A percentile compares a stretch with the other conserved stretches of the same genome.
These are phyloP conservation scores for Cystofilobasidium capitatum DNA, from an alignment of 768 basidiomycete genomes.

Conservation along the genomic window DNA sequence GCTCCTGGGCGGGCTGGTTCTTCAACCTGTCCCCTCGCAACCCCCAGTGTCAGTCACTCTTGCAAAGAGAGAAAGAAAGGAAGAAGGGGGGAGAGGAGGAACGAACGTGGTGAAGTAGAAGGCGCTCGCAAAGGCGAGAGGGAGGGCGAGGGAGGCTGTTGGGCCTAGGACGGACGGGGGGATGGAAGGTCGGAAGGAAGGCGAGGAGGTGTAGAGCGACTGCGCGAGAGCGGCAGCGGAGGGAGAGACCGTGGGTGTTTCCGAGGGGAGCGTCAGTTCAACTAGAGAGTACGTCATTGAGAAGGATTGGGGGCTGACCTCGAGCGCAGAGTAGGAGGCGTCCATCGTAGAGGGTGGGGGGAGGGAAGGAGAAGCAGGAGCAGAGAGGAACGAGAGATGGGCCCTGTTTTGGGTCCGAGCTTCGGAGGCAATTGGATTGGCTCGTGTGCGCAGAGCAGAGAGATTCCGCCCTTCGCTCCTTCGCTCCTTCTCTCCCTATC, in stretches of 20 bases:
- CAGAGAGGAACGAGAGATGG: not conserved
- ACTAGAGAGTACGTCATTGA: not conserved
- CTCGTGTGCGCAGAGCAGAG: too few species aligned
- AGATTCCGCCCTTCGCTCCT: too few species aligned
- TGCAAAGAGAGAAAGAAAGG: not conserved
- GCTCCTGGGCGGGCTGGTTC: conserved; percentile 59
- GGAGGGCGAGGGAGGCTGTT: conserved; percentile 62
- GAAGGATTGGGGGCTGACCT: conserved; percentile 21
- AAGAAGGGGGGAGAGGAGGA: not conserved
- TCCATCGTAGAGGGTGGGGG: not conserved
- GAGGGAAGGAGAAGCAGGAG: not conserved
- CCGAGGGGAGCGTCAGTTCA: not conserved
- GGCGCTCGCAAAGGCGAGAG: conserved; percentile 66
- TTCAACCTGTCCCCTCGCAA: conserved; percentile 70
- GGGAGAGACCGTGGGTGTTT: not conserved
- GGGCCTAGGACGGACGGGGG: conserved; percentile 60
- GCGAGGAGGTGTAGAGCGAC: not conserved
- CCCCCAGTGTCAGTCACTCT: too few species aligned
- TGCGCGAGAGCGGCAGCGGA: conserved; percentile 33
- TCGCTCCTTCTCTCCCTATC: too few species aligned
- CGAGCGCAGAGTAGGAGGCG: conserved; percentile 29
- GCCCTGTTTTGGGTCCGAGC: not conserved
- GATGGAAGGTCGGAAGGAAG: conserved; percentile 58
- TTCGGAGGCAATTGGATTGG: too few species aligned
- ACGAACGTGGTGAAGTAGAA: conserved; percentile 74